phyloP scores from a whole-genome alignment of 2,329 filamentous ascomycete genomes.

The Escovopsis sp. region DNA sequence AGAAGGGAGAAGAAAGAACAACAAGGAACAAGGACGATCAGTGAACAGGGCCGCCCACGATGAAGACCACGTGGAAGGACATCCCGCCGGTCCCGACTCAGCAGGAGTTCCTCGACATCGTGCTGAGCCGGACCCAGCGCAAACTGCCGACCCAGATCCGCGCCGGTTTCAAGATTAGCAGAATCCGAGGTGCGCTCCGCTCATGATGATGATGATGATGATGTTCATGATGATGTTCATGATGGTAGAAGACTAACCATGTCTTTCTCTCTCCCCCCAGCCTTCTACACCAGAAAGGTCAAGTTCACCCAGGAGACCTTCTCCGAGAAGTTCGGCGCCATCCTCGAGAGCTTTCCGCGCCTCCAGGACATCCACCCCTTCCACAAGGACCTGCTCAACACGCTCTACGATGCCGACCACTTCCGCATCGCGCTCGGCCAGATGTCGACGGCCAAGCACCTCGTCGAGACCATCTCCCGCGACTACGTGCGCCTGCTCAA shows the following conservation, averaged over 20 bases:
- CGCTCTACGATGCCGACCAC: slow-evolving; percentile 95
- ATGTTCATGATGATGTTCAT: too few relatives aligned
- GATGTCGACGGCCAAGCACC: slow-evolving; percentile 85
- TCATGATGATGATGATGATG: background rate
- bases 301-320: slow-evolving; percentile 98
- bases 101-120: slow-evolving; percentile 95
- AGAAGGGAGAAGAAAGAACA: too few relatives aligned
- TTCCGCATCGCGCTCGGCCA: slow-evolving; percentile 95
- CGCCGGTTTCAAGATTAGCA: slow-evolving; percentile 82
- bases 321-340: slow-evolving; percentile 78
- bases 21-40: too few relatives aligned
- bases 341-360: slow-evolving; percentile 84
- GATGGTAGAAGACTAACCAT: background rate
- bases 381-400: slow-evolving; percentile 74
- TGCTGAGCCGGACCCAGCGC: slow-evolving; percentile 83
- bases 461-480: slow-evolving; percentile 89
- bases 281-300: slow-evolving; percentile 94
- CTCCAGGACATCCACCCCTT: slow-evolving; percentile 93
- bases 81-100: slow-evolving; percentile 81
- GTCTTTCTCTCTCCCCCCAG: slow-evolving; percentile 21
- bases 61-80: slow-evolving; percentile 56
- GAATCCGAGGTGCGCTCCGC: slow-evolving; percentile 51
- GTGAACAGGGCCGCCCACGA: slow-evolving; percentile 21
- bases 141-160: slow-evolving; percentile 91
- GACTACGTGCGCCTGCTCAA: slow-evolving; percentile 88